These are phyloP conservation scores for Barnettozyma siamensis DNA, from an alignment of 805 yeast species.

Conservation along the genomic window DNA sequence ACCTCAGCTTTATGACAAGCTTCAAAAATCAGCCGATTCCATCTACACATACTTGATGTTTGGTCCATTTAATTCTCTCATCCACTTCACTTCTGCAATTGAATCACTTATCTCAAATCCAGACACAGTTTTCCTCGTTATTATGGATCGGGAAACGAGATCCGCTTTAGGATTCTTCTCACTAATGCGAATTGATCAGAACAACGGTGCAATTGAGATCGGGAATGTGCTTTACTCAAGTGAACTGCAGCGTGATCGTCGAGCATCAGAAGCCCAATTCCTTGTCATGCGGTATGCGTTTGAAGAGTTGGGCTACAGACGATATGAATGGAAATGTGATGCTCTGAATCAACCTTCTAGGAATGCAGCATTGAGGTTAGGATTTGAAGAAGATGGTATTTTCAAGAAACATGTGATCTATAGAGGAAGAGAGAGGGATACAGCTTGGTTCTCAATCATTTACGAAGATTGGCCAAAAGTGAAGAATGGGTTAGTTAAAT, in stretches of 20 bases:
- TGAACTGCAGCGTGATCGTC: neutral
- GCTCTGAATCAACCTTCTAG: constrained; percentile 2
- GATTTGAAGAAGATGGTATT: constrained; percentile 4
- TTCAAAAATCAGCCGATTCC: no score
- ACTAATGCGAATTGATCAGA: constrained; percentile 1
- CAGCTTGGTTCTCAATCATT: constrained; percentile 5
- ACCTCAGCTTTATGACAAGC: neutral
- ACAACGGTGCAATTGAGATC: constrained; percentile 3
- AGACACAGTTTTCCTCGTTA: no score
- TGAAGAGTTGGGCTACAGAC: constrained; percentile 2
- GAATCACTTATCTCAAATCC: no score
- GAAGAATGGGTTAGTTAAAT: neutral
- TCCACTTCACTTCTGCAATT: no score
- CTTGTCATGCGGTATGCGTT: constrained; percentile 4
- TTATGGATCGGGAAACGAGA: no score
- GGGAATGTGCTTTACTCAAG: constrained; percentile 3
- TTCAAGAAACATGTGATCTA: constrained; percentile 1
- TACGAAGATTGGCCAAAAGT: neutral
- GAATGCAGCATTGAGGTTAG: constrained; percentile 5
- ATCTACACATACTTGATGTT: no score
- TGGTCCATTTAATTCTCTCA: no score
- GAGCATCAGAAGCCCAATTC: constrained; percentile 5
- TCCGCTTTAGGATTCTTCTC: neutral
- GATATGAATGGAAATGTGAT: constrained; percentile 10
- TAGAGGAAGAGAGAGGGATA: constrained; percentile 4